phyloP scores from a whole-genome alignment of 805 yeast species.

The Clavispora carvajalis region DNA sequence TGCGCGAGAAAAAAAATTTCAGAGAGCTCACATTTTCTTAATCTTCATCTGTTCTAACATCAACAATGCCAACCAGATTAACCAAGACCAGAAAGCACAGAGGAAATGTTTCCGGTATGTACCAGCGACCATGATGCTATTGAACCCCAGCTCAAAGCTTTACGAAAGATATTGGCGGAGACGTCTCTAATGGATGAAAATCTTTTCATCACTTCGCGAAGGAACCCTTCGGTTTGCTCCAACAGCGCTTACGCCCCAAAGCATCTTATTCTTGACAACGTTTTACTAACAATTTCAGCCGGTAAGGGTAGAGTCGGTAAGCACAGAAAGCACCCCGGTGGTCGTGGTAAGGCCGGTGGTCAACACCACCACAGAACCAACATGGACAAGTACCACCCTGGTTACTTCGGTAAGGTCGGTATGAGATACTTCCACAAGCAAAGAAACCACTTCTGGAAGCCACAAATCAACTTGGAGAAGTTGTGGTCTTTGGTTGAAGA shows the following conservation, averaged over 20 bases:
- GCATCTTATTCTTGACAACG: neutral
- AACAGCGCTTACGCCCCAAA: neutral
- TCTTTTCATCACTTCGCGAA: neutral
- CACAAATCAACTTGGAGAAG: constrained; percentile 96
- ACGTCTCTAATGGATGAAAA: neutral
- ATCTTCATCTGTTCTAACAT: constrained; percentile 11
- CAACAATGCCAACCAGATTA: constrained; percentile 94
- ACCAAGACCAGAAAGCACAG: constrained; percentile 99
- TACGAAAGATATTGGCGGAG: neutral
- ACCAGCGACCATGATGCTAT: neutral
- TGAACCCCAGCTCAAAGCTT: too few species aligned
- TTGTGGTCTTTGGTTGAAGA: constrained; percentile 95
- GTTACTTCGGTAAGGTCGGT: constrained; percentile 99
- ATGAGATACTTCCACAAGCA: constrained; percentile 99
- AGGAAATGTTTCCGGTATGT: constrained; percentile 99
- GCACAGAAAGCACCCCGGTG: constrained; percentile 99
- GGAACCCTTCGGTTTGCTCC: neutral
- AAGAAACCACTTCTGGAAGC: constrained; percentile 93
- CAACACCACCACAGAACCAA: constrained; percentile 99
- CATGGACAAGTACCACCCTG: constrained; percentile 99
- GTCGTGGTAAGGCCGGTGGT: constrained; percentile 99
- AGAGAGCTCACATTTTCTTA: constrained; percentile 3
- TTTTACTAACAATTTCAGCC: constrained; percentile 56
- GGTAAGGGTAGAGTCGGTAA: constrained; percentile 99
- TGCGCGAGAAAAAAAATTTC: constrained; percentile 12